Base-by-base conservation (phyloP, 1,284 basidiomycete species). In the Blastosporella zonata region DNA sequence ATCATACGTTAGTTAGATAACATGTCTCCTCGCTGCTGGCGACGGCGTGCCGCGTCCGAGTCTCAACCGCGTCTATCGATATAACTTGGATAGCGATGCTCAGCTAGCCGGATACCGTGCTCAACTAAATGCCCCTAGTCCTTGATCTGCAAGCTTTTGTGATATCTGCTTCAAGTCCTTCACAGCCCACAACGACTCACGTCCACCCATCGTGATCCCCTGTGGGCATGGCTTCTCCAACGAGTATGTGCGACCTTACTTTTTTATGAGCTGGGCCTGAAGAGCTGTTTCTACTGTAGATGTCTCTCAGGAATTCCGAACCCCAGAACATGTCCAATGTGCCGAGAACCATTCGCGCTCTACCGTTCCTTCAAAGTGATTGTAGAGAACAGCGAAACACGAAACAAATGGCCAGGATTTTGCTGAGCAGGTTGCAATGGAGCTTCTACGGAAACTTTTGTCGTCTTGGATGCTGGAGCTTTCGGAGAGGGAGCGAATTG, bases 141-240 rank as follows among this genome's bases (percentile, higher is more conserved):
- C 70, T 85, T 34, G 79, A 85, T 62, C 79, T 5, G 75, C 79
- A 27, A 84, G 82, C 60, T 73, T 72, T 54, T 87, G 84, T 68
- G 84, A 87, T 64, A 77, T 87, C 55, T 87, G 84, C 63, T 70
- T 84, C 45, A 80, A 84, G 49, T 67, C 70, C 20, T 85, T 82
- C 61, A 67, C 71, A 36, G 12, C 21, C 17, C 77, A 75, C 63
- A 67, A 73, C 25, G 64, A 64, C 23, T 62, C 70, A 31, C 71
- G 73, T 57, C 66, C 73, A 39, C 84, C 83, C 17, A 76, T 84
- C 62, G 78, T 76, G 15, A 84, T 86, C 52, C 72, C 79, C 28
- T 87, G 84, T 59, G 84, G 84, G 15, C 84, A 87, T 65, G 73
- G 83, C 33, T 87, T 87, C 67, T 87, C 84, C 61, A 67, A 69